Conservation (phyloP, 495 filamentous ascomycete genomes). For the Elasticomyces elasticus region DNA sequence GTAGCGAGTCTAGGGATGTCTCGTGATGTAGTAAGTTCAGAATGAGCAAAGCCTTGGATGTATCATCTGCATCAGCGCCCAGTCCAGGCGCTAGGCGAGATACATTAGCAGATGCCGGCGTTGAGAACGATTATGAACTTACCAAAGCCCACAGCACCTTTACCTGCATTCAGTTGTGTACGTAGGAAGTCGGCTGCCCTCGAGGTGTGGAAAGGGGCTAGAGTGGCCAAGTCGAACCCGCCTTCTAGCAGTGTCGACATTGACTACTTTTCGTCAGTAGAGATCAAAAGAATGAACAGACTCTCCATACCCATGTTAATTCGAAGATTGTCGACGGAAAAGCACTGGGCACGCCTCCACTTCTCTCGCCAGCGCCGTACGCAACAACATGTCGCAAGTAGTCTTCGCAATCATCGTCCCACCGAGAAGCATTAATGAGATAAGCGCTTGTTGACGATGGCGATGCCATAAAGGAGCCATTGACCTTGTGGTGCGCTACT, state of each 20-base stretch:
- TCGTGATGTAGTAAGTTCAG: constrained; percentile 27
- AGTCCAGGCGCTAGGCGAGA: constrained; percentile 20
- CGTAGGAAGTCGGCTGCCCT: constrained; percentile 1
- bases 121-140: too few relatives aligned
- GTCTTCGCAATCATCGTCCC: constrained; percentile 36
- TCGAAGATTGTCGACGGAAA: constrained; percentile 37
- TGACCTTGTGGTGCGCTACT: constrained; percentile 36
- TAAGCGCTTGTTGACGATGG: constrained; percentile 42
- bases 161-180: neutral
- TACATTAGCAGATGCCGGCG: too few relatives aligned
- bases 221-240: neutral
- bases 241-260: constrained; percentile 3
- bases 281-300: constrained; percentile 15
- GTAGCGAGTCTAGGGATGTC: constrained; percentile 17
- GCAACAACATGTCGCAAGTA: constrained; percentile 25
- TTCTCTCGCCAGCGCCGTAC: constrained; percentile 9
- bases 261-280: constrained; percentile 1
- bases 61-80: constrained; percentile 41
- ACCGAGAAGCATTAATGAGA: constrained; percentile 32
- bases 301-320: constrained; percentile 26
- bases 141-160: constrained; percentile 6
- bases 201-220: neutral
- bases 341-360: constrained; percentile 27
- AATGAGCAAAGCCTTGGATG: constrained; percentile 34
- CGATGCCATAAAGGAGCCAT: constrained; percentile 39